These are phyloP conservation scores for Theobroma cacao DNA, from an alignment of 345 rosid species.

Conservation along the genomic window DNA sequence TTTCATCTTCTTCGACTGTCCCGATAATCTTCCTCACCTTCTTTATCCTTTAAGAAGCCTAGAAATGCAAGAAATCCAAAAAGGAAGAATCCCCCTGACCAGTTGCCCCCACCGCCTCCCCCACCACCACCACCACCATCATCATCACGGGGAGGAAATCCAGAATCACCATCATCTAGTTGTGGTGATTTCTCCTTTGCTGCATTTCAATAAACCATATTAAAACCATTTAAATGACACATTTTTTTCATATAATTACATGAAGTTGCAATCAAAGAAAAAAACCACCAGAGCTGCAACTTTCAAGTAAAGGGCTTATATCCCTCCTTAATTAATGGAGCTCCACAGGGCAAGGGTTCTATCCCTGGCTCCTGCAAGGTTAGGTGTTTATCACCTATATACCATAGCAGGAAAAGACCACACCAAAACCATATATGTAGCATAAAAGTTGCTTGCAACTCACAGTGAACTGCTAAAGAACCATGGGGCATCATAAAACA, in stretches of 20 bases:
- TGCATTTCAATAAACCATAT: constrained; percentile 27
- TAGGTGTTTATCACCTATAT: not conserved
- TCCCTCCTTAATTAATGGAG: not conserved
- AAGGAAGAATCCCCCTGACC: constrained; percentile 88
- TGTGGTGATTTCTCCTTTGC: constrained; percentile 72
- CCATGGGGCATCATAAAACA: not conserved
- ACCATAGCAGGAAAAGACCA: not conserved
- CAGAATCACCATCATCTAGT: constrained; percentile 81
- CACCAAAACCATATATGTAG: not conserved
- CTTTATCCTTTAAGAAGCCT: constrained; percentile 81
- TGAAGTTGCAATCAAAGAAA: not conserved
- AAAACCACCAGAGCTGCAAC: not conserved
- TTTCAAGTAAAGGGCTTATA: not conserved
- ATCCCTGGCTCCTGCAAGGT: not conserved
- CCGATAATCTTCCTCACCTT: constrained; percentile 56
- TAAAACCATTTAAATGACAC: not conserved
- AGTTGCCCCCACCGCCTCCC: constrained; percentile 89
- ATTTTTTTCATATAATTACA: not conserved
- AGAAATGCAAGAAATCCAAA: constrained; percentile 85
- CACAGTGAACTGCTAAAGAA: not conserved
- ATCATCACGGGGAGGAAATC: constrained; percentile 71
- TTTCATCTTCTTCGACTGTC: constrained; percentile 53
- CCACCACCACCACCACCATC: constrained; percentile 89
- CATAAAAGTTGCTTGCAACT: not conserved
- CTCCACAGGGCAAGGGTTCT: not conserved